phyloP scores from a whole-genome alignment of 2,329 filamentous ascomycete species.

The Beauveria rudraprayagi region DNA sequence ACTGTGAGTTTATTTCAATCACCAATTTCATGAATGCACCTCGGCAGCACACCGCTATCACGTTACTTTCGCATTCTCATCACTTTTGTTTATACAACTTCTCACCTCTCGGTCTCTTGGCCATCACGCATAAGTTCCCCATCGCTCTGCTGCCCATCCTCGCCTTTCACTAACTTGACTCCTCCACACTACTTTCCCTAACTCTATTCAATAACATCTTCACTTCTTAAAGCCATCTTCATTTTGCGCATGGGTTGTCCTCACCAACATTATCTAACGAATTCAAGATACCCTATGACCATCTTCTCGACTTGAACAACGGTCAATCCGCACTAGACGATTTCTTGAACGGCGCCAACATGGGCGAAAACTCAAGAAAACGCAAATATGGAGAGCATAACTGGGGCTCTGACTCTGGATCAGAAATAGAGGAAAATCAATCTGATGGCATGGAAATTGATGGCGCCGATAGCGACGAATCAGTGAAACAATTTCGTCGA shows the following conservation, averaged over 20 bases:
- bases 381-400: conserved; percentile 24
- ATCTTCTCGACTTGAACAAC: conserved; percentile 25
- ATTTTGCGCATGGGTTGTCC: background rate
- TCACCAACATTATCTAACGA: background rate
- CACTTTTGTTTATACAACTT: background rate
- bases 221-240: background rate
- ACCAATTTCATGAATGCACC: background rate
- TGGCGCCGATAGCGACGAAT: conserved; percentile 18
- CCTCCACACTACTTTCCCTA: background rate
- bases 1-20: conserved; percentile 29
- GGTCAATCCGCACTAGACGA: conserved; percentile 23
- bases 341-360: conserved; percentile 15
- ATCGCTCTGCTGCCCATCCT: background rate
- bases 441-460: conserved; percentile 23
- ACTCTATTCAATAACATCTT: no score
- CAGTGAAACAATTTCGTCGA: conserved; percentile 1
- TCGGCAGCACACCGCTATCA: background rate
- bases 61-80: background rate
- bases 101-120: background rate
- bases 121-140: no score
- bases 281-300: conserved; percentile 22
- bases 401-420: conserved; percentile 21
- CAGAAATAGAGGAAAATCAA: conserved; percentile 8
- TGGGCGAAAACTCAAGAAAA: conserved; percentile 19
- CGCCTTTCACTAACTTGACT: background rate